Evolutionary conservation across 2,329 filamentous ascomycete species (phyloP).

Genomic region (Alternaria sp.): DNA sequence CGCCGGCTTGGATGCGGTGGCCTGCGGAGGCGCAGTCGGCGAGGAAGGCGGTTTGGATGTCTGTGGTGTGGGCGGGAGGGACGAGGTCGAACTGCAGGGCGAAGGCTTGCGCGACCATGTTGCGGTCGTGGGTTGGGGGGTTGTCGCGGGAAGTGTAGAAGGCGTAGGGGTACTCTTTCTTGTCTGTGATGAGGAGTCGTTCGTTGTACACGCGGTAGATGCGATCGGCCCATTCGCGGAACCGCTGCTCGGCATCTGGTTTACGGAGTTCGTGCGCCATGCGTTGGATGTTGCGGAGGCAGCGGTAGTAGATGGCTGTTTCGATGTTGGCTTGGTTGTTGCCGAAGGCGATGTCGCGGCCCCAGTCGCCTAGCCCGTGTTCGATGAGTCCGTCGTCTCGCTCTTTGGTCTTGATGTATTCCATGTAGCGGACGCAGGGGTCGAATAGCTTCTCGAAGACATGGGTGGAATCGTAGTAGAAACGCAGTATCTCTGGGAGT

Average conservation of each 20-base stretch:
- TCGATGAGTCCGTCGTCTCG: constrained; percentile 51
- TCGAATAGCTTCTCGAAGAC: constrained; percentile 48
- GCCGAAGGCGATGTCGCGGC: constrained; percentile 52
- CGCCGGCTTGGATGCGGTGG: constrained; percentile 48
- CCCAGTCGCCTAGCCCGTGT: constrained; percentile 55
- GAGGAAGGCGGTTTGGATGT: constrained; percentile 40
- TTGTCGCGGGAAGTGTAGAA: constrained; percentile 51
- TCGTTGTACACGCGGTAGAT: constrained; percentile 29
- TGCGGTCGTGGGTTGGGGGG: constrained; percentile 41
- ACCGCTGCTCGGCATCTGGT: constrained; percentile 13
- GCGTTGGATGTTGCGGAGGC: constrained; percentile 32
- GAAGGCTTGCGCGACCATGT: constrained; percentile 50
- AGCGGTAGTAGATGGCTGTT: constrained; percentile 54
- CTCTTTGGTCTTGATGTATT: constrained; percentile 51
- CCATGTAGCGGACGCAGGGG: constrained; percentile 51
- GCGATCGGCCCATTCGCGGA: constrained; percentile 29
- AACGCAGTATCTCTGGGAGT: constrained; percentile 44
- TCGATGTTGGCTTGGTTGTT: constrained; percentile 56
- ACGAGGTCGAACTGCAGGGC: constrained; percentile 47
- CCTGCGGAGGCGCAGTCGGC: constrained; percentile 28
- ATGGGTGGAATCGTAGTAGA: constrained; percentile 51
- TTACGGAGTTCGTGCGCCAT: constrained; percentile 39
- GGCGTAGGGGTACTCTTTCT: constrained; percentile 40
- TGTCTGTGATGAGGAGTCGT: constrained; percentile 25
- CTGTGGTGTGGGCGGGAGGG: constrained; percentile 26